phyloP scores from a whole-genome alignment of 2,329 filamentous ascomycete species.

The Trichophaea hybrida region DNA sequence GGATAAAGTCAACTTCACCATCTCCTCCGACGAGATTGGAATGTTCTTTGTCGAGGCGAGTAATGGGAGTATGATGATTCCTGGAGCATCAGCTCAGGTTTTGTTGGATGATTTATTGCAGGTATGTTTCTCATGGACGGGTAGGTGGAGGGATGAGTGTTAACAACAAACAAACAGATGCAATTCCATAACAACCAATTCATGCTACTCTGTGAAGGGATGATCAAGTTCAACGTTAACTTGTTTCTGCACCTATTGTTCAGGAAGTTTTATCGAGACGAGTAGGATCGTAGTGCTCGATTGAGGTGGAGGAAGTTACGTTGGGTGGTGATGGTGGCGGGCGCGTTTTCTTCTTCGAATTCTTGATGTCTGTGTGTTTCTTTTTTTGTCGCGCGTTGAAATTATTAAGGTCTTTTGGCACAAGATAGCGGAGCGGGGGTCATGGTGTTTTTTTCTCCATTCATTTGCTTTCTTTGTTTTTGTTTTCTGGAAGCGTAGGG shows the following conservation, averaged over 20 bases:
- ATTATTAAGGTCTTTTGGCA: neutral
- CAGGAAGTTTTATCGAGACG: slow-evolving; percentile 89
- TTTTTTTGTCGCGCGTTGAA: neutral
- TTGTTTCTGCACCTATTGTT: slow-evolving; percentile 90
- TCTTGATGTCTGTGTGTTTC: neutral
- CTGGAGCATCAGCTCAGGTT: slow-evolving; percentile 75
- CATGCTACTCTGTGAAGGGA: slow-evolving; percentile 81
- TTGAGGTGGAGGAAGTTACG: neutral
- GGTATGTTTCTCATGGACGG: slow-evolving; percentile 14
- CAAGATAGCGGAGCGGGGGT: neutral
- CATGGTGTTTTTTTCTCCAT: neutral
- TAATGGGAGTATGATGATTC: slow-evolving; percentile 86
- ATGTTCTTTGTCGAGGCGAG: slow-evolving; percentile 86
- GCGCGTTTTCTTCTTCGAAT: neutral
- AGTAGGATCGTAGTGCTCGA: slow-evolving; percentile 32
- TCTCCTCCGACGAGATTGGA: slow-evolving; percentile 85
- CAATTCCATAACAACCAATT: slow-evolving; percentile 97
- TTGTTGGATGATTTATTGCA: slow-evolving; percentile 80
- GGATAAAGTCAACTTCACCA: slow-evolving; percentile 86
- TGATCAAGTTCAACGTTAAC: slow-evolving; percentile 85
- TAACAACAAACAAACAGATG: slow-evolving; percentile 40
- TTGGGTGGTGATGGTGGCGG: neutral
- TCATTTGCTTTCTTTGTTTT: neutral
- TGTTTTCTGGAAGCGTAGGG: neutral
- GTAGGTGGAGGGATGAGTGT: neutral